These are phyloP conservation scores for Leccinum insolens DNA, from an alignment of 1,284 basidiomycete species.

Conservation along the genomic window DNA sequence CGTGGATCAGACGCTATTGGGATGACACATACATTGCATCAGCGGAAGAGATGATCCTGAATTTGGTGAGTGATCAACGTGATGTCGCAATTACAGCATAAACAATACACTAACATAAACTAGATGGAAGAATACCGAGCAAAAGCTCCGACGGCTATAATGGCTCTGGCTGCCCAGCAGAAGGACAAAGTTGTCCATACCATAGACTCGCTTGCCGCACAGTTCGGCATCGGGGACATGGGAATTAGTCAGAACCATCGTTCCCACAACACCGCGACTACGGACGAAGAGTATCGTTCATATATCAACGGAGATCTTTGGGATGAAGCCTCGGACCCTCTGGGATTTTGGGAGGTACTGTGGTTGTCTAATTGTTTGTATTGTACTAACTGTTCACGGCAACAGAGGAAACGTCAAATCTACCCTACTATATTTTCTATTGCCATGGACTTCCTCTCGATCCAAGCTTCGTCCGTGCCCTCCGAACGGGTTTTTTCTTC, in stretches of 20 bases:
- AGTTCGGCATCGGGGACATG: neutral
- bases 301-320: neutral
- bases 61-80: neutral
- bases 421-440: neutral
- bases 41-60: neutral
- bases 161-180: neutral
- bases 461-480: neutral
- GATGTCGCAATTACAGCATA: neutral
- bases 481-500: neutral
- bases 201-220: neutral
- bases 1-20: neutral
- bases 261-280: neutral
- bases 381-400: neutral
- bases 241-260: neutral
- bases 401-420: neutral
- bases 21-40: neutral
- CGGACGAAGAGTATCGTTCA: neutral
- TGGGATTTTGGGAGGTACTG: neutral
- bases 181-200: neutral
- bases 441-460: neutral
- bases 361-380: neutral
- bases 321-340: neutral
- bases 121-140: neutral
- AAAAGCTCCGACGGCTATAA: neutral
- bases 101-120: neutral